These are phyloP conservation scores for Kitagawia praeruptora DNA, from an alignment of 129 eudicot species.

Conservation along the genomic window DNA sequence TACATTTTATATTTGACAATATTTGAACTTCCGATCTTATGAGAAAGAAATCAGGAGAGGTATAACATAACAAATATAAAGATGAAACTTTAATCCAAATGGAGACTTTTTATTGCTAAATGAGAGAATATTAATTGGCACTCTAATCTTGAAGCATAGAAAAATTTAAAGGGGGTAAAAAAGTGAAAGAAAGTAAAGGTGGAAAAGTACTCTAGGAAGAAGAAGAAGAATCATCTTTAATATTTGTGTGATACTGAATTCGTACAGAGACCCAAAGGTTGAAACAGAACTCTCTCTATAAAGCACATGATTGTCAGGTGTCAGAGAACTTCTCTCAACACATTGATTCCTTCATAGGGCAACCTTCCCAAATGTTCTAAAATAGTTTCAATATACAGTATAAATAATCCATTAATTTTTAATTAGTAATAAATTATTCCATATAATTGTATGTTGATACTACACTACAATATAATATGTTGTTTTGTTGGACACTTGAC, in stretches of 20 bases:
- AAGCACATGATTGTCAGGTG: conserved; percentile 38
- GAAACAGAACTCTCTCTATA: conserved; percentile 17
- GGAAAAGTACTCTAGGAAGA: conserved; percentile 26
- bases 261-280: conserved; percentile 23
- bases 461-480: too few species aligned
- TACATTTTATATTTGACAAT: too few species aligned
- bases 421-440: too few species aligned
- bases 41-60: too few species aligned
- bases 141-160: neutral
- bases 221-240: conserved; percentile 53
- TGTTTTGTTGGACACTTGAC: too few species aligned
- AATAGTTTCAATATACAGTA: neutral
- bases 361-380: conserved; percentile 20
- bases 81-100: neutral
- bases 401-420: too few species aligned
- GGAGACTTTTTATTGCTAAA: neutral
- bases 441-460: too few species aligned
- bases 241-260: conserved; percentile 19
- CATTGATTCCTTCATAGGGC: conserved; percentile 30
- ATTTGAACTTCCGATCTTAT: too few species aligned
- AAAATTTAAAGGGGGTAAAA: conserved; percentile 15
- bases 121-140: conserved; percentile 4
- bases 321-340: conserved; percentile 27
- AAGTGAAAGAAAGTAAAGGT: conserved; percentile 33
- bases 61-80: neutral